Conservation (phyloP, 257 asterid species). For the Solanum commersonii region DNA sequence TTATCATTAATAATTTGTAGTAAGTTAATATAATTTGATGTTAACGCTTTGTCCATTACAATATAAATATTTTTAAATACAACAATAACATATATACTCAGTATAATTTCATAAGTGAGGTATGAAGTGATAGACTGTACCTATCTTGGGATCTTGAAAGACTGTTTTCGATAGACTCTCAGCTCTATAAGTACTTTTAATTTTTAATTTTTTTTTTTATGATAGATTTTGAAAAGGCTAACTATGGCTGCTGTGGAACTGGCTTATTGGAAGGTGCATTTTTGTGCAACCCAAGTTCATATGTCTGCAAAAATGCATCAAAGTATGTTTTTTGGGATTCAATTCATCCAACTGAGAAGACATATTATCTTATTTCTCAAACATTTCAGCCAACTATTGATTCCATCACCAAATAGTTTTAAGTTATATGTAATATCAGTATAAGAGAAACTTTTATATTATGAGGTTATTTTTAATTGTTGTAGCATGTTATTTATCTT, state of each 20-base stretch:
- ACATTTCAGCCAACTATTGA: conserved; percentile 32
- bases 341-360: conserved; percentile 51
- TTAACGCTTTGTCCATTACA: background rate
- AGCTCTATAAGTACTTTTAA: background rate
- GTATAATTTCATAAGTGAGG: background rate
- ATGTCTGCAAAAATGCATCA: conserved; percentile 36
- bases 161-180: background rate
- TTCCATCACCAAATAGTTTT: conserved; percentile 6
- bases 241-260: conserved; percentile 74
- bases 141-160: background rate
- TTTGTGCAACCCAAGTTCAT: conserved; percentile 38
- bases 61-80: background rate
- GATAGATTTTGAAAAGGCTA: conserved; percentile 50
- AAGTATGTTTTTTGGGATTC: conserved; percentile 69
- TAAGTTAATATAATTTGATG: background rate
- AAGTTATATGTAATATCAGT: background rate
- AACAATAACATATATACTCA: no score
- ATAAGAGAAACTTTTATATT: background rate
- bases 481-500: background rate
- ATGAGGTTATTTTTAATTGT: background rate
- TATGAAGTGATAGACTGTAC: background rate
- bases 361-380: conserved; percentile 29
- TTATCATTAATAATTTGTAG: background rate
- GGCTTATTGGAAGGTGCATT: conserved; percentile 48
- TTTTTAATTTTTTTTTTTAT: background rate